These are phyloP conservation scores for Melaleuca quinquenervia DNA, from an alignment of 345 rosid species.

Conservation along the genomic window DNA sequence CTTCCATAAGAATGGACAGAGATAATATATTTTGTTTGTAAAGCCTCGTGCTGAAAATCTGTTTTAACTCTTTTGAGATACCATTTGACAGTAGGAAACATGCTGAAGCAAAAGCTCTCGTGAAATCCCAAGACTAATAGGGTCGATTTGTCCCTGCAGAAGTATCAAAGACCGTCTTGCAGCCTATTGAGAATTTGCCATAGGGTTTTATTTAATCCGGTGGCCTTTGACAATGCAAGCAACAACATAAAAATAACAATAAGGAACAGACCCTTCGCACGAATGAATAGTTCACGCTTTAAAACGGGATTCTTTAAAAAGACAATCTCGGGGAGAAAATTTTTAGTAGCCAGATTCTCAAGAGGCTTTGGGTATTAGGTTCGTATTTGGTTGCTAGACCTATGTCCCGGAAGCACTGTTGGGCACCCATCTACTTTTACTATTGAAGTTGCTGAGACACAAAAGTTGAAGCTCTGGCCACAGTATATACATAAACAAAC, in stretches of 20 bases:
- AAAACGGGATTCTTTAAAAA: neutral
- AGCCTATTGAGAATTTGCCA: neutral
- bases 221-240: neutral
- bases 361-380: neutral
- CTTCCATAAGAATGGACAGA: neutral
- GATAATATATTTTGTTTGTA: neutral
- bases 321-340: neutral
- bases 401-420: neutral
- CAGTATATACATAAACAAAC: neutral
- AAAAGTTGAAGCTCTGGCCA: neutral
- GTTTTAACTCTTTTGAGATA: neutral
- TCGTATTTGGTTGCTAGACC: neutral
- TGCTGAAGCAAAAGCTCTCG: neutral
- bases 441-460: neutral
- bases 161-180: neutral
- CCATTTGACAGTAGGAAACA: neutral
- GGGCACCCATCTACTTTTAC: neutral
- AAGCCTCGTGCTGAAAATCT: neutral
- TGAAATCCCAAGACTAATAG: neutral
- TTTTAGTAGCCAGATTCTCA: too few relatives aligned
- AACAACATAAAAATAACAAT: neutral
- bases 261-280: neutral
- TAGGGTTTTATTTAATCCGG: neutral
- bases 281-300: neutral
- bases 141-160: neutral